Percentiles rank a stretch among this genome's conserved stretches.
These are phyloP conservation scores for Cladorrhinum sp. DNA, from an alignment of 2,329 filamentous ascomycete genomes.

Conservation along the genomic window DNA sequence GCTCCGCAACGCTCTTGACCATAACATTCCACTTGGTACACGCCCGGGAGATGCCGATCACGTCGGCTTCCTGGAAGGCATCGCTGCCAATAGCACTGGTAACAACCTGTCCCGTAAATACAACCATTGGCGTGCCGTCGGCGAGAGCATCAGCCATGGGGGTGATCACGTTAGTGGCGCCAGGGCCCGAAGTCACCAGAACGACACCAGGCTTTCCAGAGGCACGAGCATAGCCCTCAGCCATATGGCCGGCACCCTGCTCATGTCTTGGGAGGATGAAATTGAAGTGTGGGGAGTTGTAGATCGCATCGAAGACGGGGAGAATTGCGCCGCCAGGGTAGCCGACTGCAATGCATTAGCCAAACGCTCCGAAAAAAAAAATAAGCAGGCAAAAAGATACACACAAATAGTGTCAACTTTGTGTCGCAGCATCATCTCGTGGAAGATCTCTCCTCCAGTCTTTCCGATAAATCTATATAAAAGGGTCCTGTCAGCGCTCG, in stretches of 20 bases:
- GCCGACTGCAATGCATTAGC: slow-evolving; percentile 53
- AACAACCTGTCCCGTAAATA: slow-evolving; percentile 90
- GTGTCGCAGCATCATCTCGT: slow-evolving; percentile 97
- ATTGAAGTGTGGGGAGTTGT: slow-evolving; percentile 95
- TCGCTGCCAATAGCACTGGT: slow-evolving; percentile 91
- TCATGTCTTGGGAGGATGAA: slow-evolving; percentile 95
- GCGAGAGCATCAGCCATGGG: slow-evolving; percentile 95
- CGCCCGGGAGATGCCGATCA: slow-evolving; percentile 86
- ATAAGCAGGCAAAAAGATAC: slow-evolving; percentile 38
- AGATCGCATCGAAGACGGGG: slow-evolving; percentile 97
- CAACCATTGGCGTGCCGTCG: slow-evolving; percentile 92
- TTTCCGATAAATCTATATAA: slow-evolving; percentile 79
- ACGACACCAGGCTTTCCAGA: slow-evolving; percentile 94
- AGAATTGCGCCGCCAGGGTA: slow-evolving; percentile 96
- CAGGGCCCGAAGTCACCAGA: slow-evolving; percentile 92
- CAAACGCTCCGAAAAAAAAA: neutral
- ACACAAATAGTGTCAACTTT: slow-evolving; percentile 90
- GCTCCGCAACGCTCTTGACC: slow-evolving; percentile 92
- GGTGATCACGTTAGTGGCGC: slow-evolving; percentile 93
- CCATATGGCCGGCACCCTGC: slow-evolving; percentile 98
- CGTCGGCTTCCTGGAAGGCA: slow-evolving; percentile 95
- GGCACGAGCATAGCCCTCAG: slow-evolving; percentile 91
- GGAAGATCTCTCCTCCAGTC: slow-evolving; percentile 94
- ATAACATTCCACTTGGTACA: slow-evolving; percentile 99
- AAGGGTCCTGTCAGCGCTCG: slow-evolving; percentile 9